These are phyloP conservation scores for Fusarium haematococcum DNA, from an alignment of 2,329 filamentous ascomycete species.

Conservation along the genomic window DNA sequence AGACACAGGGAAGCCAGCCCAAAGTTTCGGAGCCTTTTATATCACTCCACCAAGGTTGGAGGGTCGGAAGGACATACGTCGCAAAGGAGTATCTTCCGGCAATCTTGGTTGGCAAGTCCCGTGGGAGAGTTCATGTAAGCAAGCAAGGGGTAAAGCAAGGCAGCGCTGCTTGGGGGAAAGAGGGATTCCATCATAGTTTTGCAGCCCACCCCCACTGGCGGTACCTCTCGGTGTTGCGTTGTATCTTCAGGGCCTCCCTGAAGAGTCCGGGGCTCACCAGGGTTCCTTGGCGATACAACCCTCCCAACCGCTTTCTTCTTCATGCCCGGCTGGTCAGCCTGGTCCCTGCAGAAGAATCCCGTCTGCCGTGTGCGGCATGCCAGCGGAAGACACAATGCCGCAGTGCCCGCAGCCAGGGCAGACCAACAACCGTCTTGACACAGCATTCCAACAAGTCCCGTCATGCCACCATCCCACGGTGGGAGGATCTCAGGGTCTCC, in stretches of 20 bases:
- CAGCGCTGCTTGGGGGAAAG: background rate
- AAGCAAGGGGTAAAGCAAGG: background rate
- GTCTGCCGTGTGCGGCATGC: conserved; percentile 5
- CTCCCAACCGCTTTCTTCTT: background rate
- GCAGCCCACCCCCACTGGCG: background rate
- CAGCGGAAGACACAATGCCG: conserved; percentile 10
- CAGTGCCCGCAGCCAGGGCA: conserved; percentile 17
- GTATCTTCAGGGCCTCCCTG: background rate
- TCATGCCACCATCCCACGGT: conserved; percentile 16
- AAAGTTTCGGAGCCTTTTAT: conserved; percentile 9
- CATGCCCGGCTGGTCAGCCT: background rate
- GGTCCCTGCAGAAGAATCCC: background rate
- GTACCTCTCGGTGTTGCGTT: background rate
- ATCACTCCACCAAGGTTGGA: conserved; percentile 27
- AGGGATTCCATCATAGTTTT: background rate
- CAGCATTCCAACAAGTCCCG: conserved; percentile 27
- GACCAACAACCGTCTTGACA: conserved; percentile 11
- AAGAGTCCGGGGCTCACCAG: background rate
- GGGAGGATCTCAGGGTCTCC: conserved; percentile 10
- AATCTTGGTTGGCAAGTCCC: background rate
- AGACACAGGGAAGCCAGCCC: conserved; percentile 5
- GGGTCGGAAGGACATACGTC: conserved; percentile 16
- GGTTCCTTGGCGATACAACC: background rate
- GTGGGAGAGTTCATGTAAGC: background rate
- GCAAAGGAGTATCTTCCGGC: conserved; percentile 10